These are phyloP conservation scores for Magnolia changhungtana DNA, from an alignment of 164 flowering plant species.

Conservation along the genomic window DNA sequence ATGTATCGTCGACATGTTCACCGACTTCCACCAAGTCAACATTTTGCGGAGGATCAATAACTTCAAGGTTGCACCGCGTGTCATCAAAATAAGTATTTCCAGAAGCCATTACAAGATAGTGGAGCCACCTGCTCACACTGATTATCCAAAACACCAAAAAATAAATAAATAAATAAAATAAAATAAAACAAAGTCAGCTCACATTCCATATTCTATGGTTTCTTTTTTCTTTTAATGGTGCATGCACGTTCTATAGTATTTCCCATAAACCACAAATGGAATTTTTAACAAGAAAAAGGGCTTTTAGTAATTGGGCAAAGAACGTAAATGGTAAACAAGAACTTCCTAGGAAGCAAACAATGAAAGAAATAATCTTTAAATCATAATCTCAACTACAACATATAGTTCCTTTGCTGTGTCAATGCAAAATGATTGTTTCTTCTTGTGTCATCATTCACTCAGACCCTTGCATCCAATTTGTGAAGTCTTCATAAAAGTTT, in stretches of 20 bases:
- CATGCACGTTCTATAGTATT: no score
- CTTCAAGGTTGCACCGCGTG: slow-evolving; percentile 49
- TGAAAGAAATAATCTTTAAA: not conserved
- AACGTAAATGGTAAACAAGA: not conserved
- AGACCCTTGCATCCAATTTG: not conserved
- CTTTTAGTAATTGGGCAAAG: not conserved
- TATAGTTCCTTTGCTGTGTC: not conserved
- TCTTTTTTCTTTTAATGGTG: no score
- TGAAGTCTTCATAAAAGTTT: not conserved
- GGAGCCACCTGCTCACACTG: not conserved
- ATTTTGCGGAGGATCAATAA: slow-evolving; percentile 48
- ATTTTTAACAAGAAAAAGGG: not conserved
- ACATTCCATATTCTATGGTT: no score
- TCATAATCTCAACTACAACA: not conserved
- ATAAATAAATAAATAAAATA: no score
- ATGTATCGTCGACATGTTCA: slow-evolving; percentile 52
- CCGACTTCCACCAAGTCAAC: slow-evolving; percentile 48
- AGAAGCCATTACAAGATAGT: slow-evolving; percentile 43
- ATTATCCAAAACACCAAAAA: not conserved
- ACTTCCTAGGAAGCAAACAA: not conserved
- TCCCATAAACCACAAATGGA: no score
- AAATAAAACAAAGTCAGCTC: no score
- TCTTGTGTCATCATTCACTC: not conserved
- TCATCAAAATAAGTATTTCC: slow-evolving; percentile 59
- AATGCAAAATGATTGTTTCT: not conserved